Conservation (phyloP, 2,329 filamentous ascomycete species). For the Kalaharituber pfeilii region DNA sequence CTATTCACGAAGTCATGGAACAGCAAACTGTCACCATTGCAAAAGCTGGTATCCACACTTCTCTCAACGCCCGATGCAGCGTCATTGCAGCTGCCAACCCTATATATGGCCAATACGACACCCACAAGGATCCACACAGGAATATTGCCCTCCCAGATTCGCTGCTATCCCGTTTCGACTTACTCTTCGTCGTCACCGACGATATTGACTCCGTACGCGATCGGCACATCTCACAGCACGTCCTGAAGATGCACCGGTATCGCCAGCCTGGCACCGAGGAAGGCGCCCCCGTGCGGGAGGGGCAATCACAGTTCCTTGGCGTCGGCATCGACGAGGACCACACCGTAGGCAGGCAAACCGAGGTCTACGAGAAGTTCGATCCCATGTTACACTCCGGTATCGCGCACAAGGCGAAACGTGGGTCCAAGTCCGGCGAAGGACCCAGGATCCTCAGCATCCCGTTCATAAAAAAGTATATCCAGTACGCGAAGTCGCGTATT, state of each 20-base stretch:
- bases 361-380: slow-evolving; percentile 93
- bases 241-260: slow-evolving; percentile 92
- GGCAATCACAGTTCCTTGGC: slow-evolving; percentile 63
- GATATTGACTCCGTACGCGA: slow-evolving; percentile 92
- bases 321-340: slow-evolving; percentile 68
- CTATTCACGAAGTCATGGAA: slow-evolving; percentile 99
- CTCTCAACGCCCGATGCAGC: slow-evolving; percentile 87
- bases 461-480: slow-evolving; percentile 99
- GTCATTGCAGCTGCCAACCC: slow-evolving; percentile 94
- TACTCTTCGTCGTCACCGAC: slow-evolving; percentile 92
- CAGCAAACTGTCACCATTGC: slow-evolving; percentile 98
- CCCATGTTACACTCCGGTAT: slow-evolving; percentile 90
- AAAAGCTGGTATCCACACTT: slow-evolving; percentile 96
- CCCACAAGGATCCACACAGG: slow-evolving; percentile 95
- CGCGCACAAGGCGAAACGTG: slow-evolving; percentile 36
- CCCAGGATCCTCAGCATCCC: slow-evolving; percentile 85
- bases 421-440: slow-evolving; percentile 55
- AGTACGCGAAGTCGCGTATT: slow-evolving; percentile 84
- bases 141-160: slow-evolving; percentile 97
- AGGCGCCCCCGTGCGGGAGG: slow-evolving; percentile 82
- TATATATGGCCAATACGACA: slow-evolving; percentile 95
- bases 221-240: slow-evolving; percentile 83
- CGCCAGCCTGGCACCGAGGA: slow-evolving; percentile 85
- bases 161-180: slow-evolving; percentile 91
- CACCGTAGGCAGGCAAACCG: slow-evolving; percentile 55